A percentile compares a stretch with the other conserved stretches of the same genome.
Evolutionary conservation across 2,329 filamentous ascomycete species (phyloP).

Genomic region (Monosporascus sp.): DNA sequence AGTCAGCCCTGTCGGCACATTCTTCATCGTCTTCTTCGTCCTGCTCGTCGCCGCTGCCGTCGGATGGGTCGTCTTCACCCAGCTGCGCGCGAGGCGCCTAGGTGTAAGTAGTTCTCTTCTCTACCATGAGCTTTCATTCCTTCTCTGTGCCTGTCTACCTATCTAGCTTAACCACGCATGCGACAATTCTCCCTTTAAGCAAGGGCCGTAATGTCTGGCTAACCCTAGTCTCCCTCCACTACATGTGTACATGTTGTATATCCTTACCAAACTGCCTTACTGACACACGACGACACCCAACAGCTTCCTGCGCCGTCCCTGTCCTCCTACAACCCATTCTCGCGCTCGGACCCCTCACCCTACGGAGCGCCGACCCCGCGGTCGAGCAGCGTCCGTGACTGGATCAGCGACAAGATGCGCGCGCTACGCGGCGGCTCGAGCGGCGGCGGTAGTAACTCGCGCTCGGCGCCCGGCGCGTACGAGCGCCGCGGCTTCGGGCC

Average conservation of each 20-base stretch:
- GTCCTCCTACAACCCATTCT: slow-evolving; percentile 68
- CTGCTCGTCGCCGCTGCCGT: slow-evolving; percentile 50
- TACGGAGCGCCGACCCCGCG: slow-evolving; percentile 50
- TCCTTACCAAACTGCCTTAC: neutral
- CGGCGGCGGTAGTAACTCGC: slow-evolving; percentile 55
- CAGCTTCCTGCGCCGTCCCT: slow-evolving; percentile 66
- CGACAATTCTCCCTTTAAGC: neutral
- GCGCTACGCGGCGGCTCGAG: slow-evolving; percentile 48
- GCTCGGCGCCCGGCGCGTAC: slow-evolving; percentile 66
- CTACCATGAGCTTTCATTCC: neutral
- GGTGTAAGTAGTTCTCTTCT: slow-evolving; percentile 47
- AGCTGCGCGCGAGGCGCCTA: slow-evolving; percentile 65
- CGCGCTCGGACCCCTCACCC: slow-evolving; percentile 36
- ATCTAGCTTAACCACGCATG: neutral
- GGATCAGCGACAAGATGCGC: slow-evolving; percentile 63
- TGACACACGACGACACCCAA: slow-evolving; percentile 2
- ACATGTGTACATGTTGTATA: neutral
- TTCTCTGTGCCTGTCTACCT: neutral
- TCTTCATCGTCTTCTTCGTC: slow-evolving; percentile 68
- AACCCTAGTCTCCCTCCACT: neutral
- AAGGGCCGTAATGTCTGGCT: neutral
- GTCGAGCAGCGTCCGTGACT: slow-evolving; percentile 61
- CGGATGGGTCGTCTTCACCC: slow-evolving; percentile 67
- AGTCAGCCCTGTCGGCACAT: slow-evolving; percentile 57
- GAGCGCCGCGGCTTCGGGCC: slow-evolving; percentile 62